Evolutionary conservation across 2,329 filamentous ascomycete genomes (phyloP), one percentile per base, ranked within the genome.

Genomic region (Ampelomyces quisqualis): DNA sequence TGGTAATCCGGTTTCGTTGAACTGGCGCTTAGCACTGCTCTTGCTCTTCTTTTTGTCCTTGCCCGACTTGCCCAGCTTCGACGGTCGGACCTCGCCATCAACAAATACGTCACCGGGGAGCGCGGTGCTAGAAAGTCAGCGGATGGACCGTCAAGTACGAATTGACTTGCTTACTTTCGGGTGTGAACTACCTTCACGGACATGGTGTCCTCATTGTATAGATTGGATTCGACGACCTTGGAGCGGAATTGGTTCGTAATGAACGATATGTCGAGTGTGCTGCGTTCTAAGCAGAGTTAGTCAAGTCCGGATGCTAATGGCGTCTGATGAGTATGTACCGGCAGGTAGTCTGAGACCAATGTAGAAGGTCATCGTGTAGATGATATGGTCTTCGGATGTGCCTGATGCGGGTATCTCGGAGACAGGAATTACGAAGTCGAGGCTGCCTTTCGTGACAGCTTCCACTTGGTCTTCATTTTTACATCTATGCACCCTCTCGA

Each of bases 311-410:
- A 18, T n/a, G n/a, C n/a, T n/a, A n/a, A n/a, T n/a, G n/a, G n/a
- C n/a, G n/a, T n/a, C n/a, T n/a, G n/a, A n/a, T n/a, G n/a, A n/a
- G n/a, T n/a, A n/a, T n/a, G 65, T 77, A 89, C 88, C 85, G 74
- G 84, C 79, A 24, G 78, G 77, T 40, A 96, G 72, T 57, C 91
- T 86, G 33, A 97, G 77, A 23, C 93, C 93, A 61, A 98, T 89
- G 64, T 97, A 98, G 67, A 90, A 91, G 1, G 90, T 96, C 17
- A 89, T 90, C 0, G 91, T 97, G 65, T 88, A 95, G 19, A 97
- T 71, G 31, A 74, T 77, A 38, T 71, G 69, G 22, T 68, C 67
- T 19, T 69, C 65, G n/a, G 69, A 64, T 29, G 65, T 62, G 18
- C 49, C 49, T 8, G 53, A 45, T 10, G 77, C 72, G 21, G 74